phyloP scores from a whole-genome alignment of 2,329 filamentous ascomycete species.

The Apiospora hydei region DNA sequence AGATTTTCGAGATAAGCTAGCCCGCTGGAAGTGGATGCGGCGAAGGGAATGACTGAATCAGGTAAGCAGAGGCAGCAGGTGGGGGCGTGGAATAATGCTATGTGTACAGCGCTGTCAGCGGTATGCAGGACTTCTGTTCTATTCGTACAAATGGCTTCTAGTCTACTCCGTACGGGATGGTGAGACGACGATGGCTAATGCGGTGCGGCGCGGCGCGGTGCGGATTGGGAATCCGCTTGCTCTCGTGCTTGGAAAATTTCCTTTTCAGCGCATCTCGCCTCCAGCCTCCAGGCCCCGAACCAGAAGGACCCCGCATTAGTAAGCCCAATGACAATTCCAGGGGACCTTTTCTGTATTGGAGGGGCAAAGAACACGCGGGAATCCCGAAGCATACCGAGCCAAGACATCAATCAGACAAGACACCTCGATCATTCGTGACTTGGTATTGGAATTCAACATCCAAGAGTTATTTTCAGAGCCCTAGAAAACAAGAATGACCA shows the following conservation, averaged over 20 bases:
- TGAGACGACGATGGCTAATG: background rate
- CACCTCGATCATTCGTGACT: background rate
- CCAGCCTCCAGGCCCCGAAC: background rate
- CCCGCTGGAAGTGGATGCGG: background rate
- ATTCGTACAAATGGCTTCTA: background rate
- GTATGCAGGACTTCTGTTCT: no score
- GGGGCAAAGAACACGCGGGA: conserved; percentile 4
- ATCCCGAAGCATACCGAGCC: background rate
- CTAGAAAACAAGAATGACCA: background rate
- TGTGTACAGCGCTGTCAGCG: no score
- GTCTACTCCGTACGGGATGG: background rate
- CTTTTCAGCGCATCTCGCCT: background rate
- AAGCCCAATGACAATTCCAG: background rate
- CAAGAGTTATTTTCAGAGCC: background rate
- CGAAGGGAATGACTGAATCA: background rate
- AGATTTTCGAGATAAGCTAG: conserved; percentile 21
- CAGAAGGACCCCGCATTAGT: conserved; percentile 22
- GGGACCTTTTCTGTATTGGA: background rate
- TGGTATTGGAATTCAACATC: background rate
- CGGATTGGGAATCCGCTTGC: background rate
- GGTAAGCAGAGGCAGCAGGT: background rate
- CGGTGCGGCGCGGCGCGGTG: background rate
- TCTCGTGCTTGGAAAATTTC: background rate
- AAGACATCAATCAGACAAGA: background rate
- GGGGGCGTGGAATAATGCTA: background rate